A percentile compares a stretch with the other conserved stretches of the same genome.
phyloP scores from a whole-genome alignment of 2,329 filamentous ascomycete species.

The Fusarium austroafricanum region DNA sequence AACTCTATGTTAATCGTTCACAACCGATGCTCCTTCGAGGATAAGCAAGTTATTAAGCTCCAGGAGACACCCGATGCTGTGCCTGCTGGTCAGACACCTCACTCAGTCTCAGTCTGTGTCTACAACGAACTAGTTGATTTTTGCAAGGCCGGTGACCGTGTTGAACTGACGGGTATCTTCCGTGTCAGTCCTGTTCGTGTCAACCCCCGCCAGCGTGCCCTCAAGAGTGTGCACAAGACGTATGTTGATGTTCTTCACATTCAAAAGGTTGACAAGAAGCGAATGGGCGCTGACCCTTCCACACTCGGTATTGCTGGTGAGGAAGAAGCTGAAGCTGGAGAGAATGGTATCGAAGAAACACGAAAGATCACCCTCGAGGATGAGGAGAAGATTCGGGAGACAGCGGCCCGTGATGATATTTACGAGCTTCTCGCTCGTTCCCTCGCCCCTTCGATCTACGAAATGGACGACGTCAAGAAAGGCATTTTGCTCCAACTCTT shows the following conservation, averaged over 20 bases:
- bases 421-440: constrained; percentile 94
- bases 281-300: constrained; percentile 89
- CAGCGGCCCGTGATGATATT: constrained; percentile 83
- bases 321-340: constrained; percentile 70
- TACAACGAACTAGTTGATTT: constrained; percentile 98
- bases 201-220: constrained; percentile 89
- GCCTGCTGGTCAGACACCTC: constrained; percentile 94
- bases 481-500: constrained; percentile 97
- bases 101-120: constrained; percentile 94
- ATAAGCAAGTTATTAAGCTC: constrained; percentile 98
- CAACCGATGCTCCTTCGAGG: constrained; percentile 92
- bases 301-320: constrained; percentile 87
- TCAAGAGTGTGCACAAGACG: constrained; percentile 98
- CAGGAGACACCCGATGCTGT: constrained; percentile 97
- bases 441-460: constrained; percentile 93
- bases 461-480: constrained; percentile 99
- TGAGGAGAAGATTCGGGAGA: constrained; percentile 86
- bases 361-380: constrained; percentile 88
- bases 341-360: constrained; percentile 83
- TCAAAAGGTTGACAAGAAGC: constrained; percentile 95
- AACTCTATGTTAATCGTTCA: constrained; percentile 99
- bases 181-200: constrained; percentile 92
- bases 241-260: constrained; percentile 96
- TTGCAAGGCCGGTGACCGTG: constrained; percentile 96
- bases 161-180: constrained; percentile 97